Conservation (phyloP, 371 early-diverging fungal genomes). For the Lichtheimia corymbifera region DNA sequence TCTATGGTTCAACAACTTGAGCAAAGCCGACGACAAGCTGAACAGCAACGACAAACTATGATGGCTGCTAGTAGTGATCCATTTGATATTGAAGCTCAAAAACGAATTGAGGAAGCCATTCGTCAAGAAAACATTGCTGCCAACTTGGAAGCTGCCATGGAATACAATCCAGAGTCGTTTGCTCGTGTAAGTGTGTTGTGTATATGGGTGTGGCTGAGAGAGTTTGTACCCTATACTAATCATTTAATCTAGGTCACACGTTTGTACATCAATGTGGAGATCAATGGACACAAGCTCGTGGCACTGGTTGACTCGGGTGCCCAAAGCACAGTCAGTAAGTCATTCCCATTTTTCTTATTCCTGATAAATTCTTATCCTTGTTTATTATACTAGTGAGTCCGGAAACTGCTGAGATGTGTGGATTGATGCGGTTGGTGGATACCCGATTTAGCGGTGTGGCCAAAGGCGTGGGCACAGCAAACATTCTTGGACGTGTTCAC, state of each 20-base stretch:
- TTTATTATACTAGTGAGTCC: conserved; percentile 62
- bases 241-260: conserved; percentile 64
- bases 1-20: conserved; percentile 69
- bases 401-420: conserved; percentile 84
- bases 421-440: conserved; percentile 88
- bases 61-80: conserved; percentile 77
- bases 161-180: conserved; percentile 95
- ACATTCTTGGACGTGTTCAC: conserved; percentile 94
- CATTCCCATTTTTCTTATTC: background rate
- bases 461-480: conserved; percentile 93
- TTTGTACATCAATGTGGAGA: conserved; percentile 87
- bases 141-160: conserved; percentile 91
- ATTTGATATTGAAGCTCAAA: conserved; percentile 89
- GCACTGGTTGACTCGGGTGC: conserved; percentile 98
- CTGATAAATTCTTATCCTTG: background rate
- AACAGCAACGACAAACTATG: conserved; percentile 56
- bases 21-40: conserved; percentile 58
- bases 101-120: conserved; percentile 89
- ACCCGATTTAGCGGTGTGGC: conserved; percentile 90
- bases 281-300: conserved; percentile 86
- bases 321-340: conserved; percentile 93
- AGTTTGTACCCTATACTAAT: background rate
- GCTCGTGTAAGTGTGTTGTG: conserved; percentile 53
- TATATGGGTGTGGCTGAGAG: background rate
- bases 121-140: conserved; percentile 82